Evolutionary conservation across 495 filamentous ascomycete genomes (phyloP).

Genomic region (Penicillium turbatum): DNA sequence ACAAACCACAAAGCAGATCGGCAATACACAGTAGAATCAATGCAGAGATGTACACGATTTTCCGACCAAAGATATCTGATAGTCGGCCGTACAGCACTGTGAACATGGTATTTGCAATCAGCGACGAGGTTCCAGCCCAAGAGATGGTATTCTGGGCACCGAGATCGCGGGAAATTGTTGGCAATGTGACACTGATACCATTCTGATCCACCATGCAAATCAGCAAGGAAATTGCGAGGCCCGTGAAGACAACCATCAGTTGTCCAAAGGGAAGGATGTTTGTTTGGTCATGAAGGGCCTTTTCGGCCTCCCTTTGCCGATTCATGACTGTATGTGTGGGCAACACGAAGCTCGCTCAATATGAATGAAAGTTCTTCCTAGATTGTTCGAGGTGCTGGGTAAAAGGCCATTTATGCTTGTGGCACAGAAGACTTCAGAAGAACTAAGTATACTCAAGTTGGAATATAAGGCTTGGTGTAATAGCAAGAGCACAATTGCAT

Average conservation of each 20-base stretch:
- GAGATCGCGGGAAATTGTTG: constrained; percentile 56
- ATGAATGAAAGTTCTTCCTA: not conserved
- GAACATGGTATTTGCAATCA: constrained; percentile 70
- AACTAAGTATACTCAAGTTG: not conserved
- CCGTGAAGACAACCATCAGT: constrained; percentile 54
- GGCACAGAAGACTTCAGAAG: not conserved
- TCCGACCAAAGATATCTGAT: constrained; percentile 56
- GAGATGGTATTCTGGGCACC: constrained; percentile 56
- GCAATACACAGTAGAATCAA: constrained; percentile 48
- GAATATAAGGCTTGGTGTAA: not conserved
- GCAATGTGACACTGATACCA: constrained; percentile 55
- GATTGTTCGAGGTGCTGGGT: not conserved
- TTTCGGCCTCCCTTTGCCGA: constrained; percentile 40
- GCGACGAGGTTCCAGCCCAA: constrained; percentile 73
- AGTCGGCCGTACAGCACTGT: constrained; percentile 57
- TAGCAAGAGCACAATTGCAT: not conserved
- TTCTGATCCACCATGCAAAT: constrained; percentile 63
- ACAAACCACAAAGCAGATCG: constrained; percentile 50
- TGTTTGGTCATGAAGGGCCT: constrained; percentile 48
- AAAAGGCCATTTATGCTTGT: constrained; percentile 6
- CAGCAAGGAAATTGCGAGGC: constrained; percentile 50
- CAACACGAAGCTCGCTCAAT: not conserved
- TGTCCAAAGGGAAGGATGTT: constrained; percentile 54
- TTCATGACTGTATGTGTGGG: constrained; percentile 24
- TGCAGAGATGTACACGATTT: constrained; percentile 46